Percentiles rank a stretch among this genome's conserved stretches.
Conservation (phyloP, 148 eudicot species). For the Gaultheria prostrata region DNA sequence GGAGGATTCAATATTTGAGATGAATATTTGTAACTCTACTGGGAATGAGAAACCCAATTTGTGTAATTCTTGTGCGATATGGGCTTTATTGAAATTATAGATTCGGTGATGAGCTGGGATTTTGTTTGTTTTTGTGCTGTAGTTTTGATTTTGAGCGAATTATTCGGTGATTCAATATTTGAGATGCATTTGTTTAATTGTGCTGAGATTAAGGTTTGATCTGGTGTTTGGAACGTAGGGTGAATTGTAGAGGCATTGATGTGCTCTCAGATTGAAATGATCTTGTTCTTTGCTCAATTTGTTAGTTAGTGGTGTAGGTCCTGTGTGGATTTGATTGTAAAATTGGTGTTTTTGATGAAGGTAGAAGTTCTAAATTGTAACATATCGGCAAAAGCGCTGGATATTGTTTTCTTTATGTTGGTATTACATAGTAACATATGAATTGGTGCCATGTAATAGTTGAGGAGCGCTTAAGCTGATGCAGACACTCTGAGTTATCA, state of each 20-base stretch:
- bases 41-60: too few relatives aligned
- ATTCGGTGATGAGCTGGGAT: not conserved
- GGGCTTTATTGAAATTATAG: not conserved
- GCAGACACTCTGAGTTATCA: too few relatives aligned
- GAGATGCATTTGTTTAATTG: not conserved
- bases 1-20: not conserved
- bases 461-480: too few relatives aligned
- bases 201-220: not conserved
- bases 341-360: not conserved
- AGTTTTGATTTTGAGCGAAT: not conserved
- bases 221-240: not conserved
- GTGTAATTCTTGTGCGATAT: too few relatives aligned
- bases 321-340: not conserved
- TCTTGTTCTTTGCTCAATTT: not conserved
- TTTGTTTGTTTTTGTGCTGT: not conserved
- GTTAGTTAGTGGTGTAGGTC: not conserved
- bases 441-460: not conserved
- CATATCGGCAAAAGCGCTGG: not conserved
- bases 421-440: not conserved
- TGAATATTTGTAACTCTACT: not conserved
- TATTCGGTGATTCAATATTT: not conserved
- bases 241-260: too few relatives aligned
- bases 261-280: not conserved
- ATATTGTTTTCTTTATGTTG: not conserved
- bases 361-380: not conserved